Conservation (phyloP, 2,329 filamentous ascomycete species). For the Fusarium sp. region DNA sequence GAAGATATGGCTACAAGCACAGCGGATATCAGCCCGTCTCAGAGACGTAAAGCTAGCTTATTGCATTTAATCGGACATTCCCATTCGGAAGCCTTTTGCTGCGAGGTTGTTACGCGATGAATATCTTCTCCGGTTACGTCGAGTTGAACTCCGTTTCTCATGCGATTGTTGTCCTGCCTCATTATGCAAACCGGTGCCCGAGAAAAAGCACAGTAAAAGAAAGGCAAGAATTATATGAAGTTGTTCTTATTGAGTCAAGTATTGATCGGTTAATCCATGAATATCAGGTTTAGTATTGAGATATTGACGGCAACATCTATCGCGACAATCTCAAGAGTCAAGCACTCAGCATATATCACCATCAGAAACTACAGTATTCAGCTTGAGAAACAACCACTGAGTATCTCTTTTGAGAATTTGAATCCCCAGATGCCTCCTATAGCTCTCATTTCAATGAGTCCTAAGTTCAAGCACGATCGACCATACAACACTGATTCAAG, state of each 20-base stretch:
- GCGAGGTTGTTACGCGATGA: too few species aligned
- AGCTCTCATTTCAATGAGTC: neutral
- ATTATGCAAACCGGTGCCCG: neutral
- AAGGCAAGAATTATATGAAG: fast-evolving
- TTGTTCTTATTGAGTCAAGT: fast-evolving
- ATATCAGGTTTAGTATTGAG: fast-evolving
- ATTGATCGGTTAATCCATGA: fast-evolving
- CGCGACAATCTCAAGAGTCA: neutral
- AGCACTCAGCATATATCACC: neutral
- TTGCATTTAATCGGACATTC: too few species aligned
- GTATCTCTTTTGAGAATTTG: too few species aligned
- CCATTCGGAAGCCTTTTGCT: too few species aligned
- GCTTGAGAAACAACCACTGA: fast-evolving
- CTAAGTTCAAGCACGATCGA: neutral
- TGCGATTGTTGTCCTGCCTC: neutral
- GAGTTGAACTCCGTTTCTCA: neutral
- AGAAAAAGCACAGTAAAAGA: fast-evolving
- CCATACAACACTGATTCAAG: neutral
- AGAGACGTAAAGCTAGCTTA: too few species aligned
- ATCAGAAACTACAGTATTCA: neutral
- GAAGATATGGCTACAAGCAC: neutral
- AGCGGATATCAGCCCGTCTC: neutral
- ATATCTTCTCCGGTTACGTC: neutral
- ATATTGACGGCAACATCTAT: fast-evolving
- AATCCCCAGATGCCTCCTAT: fast-evolving